Evolutionary conservation across 352 stramenopile genomes (phyloP).

Genomic region (Phytophthora pseudosyringae): DNA sequence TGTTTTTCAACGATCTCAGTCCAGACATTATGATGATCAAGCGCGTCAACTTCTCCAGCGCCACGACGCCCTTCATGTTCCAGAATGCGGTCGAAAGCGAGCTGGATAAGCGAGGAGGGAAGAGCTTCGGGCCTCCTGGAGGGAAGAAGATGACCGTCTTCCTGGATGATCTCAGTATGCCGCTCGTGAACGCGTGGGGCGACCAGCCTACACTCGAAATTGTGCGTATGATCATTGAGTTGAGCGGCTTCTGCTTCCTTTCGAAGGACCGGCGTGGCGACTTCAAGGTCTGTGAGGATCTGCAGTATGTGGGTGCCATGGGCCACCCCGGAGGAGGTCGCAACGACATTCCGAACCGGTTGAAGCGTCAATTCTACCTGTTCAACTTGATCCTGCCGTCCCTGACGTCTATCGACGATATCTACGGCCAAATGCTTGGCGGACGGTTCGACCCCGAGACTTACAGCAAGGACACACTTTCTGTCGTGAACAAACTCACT

Average conservation of each 20-base stretch:
- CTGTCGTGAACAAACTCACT: slow-evolving; percentile 94
- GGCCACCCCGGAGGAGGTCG: slow-evolving; percentile 96
- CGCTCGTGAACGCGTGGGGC: slow-evolving; percentile 98
- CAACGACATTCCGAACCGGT: slow-evolving; percentile 99
- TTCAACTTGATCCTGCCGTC: slow-evolving; percentile 98
- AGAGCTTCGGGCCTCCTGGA: slow-evolving; percentile 97
- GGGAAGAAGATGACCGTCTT: slow-evolving; percentile 99
- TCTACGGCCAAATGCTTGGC: slow-evolving; percentile 98
- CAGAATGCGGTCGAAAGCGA: slow-evolving; percentile 98
- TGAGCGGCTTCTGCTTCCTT: slow-evolving; percentile 97
- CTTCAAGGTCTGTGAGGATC: slow-evolving; percentile 98
- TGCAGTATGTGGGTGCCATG: slow-evolving; percentile 98
- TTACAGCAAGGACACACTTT: slow-evolving; percentile 84
- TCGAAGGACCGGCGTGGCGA: slow-evolving; percentile 98
- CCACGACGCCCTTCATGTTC: slow-evolving; percentile 98
- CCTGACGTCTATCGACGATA: slow-evolving; percentile 99
- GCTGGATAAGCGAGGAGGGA: slow-evolving; percentile 97
- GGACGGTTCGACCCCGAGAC: slow-evolving; percentile 93
- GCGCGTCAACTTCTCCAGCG: slow-evolving; percentile 98
- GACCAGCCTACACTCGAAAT: slow-evolving; percentile 99
- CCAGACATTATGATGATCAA: slow-evolving; percentile 96
- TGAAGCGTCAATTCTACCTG: slow-evolving; percentile 99
- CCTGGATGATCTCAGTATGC: slow-evolving; percentile 98
- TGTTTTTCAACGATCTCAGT: slow-evolving; percentile 97
- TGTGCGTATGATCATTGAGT: slow-evolving; percentile 97